phyloP scores from a whole-genome alignment of 768 basidiomycete genomes.

The Cystofilobasidium bisporidii region DNA sequence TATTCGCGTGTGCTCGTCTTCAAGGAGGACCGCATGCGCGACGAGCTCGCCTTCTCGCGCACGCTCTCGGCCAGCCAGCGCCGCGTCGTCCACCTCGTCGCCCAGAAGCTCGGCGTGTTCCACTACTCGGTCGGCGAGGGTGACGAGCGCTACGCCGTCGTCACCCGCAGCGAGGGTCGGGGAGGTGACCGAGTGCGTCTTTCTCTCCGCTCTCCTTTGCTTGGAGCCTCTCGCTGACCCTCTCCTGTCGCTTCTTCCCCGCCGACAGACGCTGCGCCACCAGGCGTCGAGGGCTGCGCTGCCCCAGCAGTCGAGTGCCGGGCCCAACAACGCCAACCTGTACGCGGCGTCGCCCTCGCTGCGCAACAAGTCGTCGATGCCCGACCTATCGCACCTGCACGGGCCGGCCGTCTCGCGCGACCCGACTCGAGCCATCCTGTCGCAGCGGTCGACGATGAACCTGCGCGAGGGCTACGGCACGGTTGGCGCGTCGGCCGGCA shows the following conservation, averaged over 20 bases:
- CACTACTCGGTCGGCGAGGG: conserved; percentile 89
- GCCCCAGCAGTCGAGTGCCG: conserved; percentile 6
- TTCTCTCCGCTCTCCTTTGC: not conserved
- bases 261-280: conserved; percentile 19
- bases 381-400: conserved; percentile 41
- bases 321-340: conserved; percentile 41
- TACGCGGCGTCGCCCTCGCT: conserved; percentile 49
- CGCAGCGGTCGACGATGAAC: conserved; percentile 40
- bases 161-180: conserved; percentile 78
- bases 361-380: conserved; percentile 96
- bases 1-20: conserved; percentile 93
- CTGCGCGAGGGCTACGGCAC: conserved; percentile 33
- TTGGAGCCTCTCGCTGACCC: not conserved
- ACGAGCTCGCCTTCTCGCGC: conserved; percentile 93
- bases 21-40: conserved; percentile 95
- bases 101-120: conserved; percentile 89
- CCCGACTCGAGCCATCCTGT: conserved; percentile 35
- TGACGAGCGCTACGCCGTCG: conserved; percentile 85
- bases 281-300: conserved; percentile 22
- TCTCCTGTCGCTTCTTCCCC: not conserved
- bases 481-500: not conserved
- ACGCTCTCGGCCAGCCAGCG: conserved; percentile 74
- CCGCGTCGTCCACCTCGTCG: conserved; percentile 86
- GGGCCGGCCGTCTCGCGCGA: conserved; percentile 40
- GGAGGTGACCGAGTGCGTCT: conserved; percentile 23